A percentile compares a stretch with the other conserved stretches of the same genome.
Conservation (phyloP, 139 green algal genomes). For the Chlorella sp. region DNA sequence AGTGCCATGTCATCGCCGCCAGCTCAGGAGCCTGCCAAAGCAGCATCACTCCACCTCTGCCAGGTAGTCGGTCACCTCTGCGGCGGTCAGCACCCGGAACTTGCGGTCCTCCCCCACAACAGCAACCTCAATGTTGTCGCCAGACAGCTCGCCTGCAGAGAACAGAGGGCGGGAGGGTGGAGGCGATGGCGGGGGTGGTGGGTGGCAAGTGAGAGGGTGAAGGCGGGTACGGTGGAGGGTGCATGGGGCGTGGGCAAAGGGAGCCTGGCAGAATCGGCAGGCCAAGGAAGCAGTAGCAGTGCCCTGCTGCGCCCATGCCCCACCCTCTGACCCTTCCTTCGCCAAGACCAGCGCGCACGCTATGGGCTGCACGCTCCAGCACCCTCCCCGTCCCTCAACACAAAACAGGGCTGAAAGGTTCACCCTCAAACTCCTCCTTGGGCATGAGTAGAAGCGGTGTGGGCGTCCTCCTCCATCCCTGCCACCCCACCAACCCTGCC, state of each 20-base stretch:
- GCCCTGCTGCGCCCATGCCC: background rate
- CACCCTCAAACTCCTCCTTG: too few species aligned
- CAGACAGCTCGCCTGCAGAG: constrained; percentile 64
- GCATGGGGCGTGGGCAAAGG: background rate
- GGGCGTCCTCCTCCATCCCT: too few species aligned
- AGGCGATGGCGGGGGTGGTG: background rate
- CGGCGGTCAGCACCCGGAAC: constrained; percentile 91
- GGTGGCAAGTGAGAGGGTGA: too few species aligned
- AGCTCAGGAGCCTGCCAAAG: background rate
- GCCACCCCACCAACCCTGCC: too few species aligned
- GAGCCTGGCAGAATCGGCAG: background rate
- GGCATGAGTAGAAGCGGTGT: too few species aligned
- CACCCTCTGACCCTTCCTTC: too few species aligned
- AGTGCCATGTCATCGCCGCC: background rate
- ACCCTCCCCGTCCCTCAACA: too few species aligned
- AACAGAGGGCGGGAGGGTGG: background rate
- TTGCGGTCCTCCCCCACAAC: constrained; percentile 92
- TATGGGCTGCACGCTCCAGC: too few species aligned
- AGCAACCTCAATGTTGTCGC: constrained; percentile 89
- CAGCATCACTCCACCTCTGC: constrained; percentile 92
- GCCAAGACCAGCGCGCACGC: background rate
- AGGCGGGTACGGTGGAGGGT: background rate
- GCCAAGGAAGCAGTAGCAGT: background rate
- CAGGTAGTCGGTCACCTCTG: constrained; percentile 98
- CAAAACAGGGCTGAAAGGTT: too few species aligned